Base-by-base conservation (phyloP, 148 eudicot species). In the Vaccinium myrtillus region DNA sequence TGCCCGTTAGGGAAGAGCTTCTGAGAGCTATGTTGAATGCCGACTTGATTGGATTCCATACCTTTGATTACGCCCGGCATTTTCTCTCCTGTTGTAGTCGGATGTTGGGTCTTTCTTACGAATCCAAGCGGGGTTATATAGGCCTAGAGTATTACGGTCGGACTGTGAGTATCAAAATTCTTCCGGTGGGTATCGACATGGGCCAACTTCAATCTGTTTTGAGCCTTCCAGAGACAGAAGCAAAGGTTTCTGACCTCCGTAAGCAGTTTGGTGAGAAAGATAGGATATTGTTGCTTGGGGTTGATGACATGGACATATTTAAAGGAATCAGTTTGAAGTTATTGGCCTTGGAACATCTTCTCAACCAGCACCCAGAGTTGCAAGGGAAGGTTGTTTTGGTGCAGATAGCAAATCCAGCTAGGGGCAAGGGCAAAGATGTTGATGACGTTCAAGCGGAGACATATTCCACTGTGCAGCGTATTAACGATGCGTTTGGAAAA, bases 261-360 rank as follows among this genome's bases (percentile, higher is more conserved):
- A 75, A 84, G 56, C 87, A 89, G 69, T 89, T 84, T 82, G 65
- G 43, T 50, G 83, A 82, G 61, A 80, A 84, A 63, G 88, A 79
- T 36, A 82, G 83, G 78, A 83, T 63, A 9, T 81, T 91, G 86
- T 77, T 91, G 80, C 88, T 91, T 16, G 93, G 93, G 79, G 91
- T 91, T 2, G 93, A 91, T 85, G 93, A 91, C 81, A 84, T 91
- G 89, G 93, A 91, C 82, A 91, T 91, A 53, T 91, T 91, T 86
- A 91, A 91, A 83, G 93, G 93, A 39, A 89, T 91, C 27, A 87
- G 89, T 51, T 74, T 91, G 80, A 91, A 91, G 79, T 82, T 91
- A 46, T 80, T 89, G 85, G 93, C 93, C 7, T 83, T 91, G 89
- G 93, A 91, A 46, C 91, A 87, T 54, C 84, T 91, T 43, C 85